Percentiles rank a stretch among this genome's conserved stretches.
Conservation (phyloP, 192 early-diverging fungal species). For the Podila epicladia region DNA sequence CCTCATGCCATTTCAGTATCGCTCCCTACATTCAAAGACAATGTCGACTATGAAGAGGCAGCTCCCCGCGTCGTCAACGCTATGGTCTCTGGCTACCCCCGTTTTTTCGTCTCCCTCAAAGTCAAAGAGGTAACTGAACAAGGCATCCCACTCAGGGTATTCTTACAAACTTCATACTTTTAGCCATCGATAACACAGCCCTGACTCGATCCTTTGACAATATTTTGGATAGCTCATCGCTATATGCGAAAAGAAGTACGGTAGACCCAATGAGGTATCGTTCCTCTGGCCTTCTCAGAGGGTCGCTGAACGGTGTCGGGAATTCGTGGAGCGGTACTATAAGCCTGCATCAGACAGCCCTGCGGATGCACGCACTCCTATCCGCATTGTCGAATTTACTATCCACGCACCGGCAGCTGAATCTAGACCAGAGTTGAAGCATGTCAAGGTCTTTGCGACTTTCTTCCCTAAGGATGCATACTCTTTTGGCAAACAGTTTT, state of each 20-base stretch:
- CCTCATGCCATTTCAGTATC: conserved; percentile 90
- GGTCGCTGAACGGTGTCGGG: conserved; percentile 72
- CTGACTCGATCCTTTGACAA: conserved; percentile 1
- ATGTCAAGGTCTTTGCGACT: conserved; percentile 66
- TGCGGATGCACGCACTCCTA: conserved; percentile 1
- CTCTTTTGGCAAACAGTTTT: conserved; percentile 89
- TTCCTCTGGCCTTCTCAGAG: conserved; percentile 81
- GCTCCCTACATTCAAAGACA: conserved; percentile 90
- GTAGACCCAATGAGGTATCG: conserved; percentile 68
- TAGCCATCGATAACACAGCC: no score
- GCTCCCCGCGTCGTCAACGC: conserved; percentile 70
- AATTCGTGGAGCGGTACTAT: conserved; percentile 67
- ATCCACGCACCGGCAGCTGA: conserved; percentile 61
- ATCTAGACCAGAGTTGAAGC: conserved; percentile 45
- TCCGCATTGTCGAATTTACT: conserved; percentile 75
- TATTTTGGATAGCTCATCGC: conserved; percentile 34
- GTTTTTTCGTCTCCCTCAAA: conserved; percentile 87
- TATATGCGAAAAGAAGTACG: conserved; percentile 70
- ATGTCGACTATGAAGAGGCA: conserved; percentile 94
- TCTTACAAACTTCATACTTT: not conserved
- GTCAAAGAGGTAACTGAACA: conserved; percentile 68
- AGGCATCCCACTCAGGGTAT: not conserved
- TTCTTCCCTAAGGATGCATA: conserved; percentile 78
- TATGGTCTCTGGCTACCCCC: conserved; percentile 91
- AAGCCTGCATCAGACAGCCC: conserved; percentile 26